Conservation (phyloP, 805 yeast species). For the Suhomyces vadensis region DNA sequence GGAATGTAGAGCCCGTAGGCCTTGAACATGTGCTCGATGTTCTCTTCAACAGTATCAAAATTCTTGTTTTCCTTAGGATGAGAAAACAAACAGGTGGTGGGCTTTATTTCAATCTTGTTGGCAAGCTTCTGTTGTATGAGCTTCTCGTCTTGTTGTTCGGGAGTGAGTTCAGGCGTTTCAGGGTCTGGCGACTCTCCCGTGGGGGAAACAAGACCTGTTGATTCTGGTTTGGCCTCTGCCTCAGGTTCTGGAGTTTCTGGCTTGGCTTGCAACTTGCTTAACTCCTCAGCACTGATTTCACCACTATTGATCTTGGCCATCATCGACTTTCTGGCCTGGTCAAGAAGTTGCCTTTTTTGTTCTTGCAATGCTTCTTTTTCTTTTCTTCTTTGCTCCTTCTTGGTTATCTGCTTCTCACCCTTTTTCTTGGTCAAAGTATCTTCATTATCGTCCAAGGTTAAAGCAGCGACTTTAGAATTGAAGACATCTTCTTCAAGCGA, state of each 20-base stretch:
- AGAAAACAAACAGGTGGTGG: slow-evolving; percentile 54
- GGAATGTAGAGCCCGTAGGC: slow-evolving; percentile 88
- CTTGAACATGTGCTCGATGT: slow-evolving; percentile 71
- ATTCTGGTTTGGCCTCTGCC: slow-evolving; percentile 7
- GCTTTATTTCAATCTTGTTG: slow-evolving; percentile 49
- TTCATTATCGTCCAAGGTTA: slow-evolving; percentile 15
- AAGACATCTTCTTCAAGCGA: slow-evolving; percentile 25
- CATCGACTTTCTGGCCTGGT: slow-evolving; percentile 47
- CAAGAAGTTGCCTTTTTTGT: slow-evolving; percentile 50
- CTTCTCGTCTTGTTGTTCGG: slow-evolving; percentile 40
- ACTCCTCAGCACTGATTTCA: slow-evolving; percentile 10
- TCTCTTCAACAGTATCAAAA: slow-evolving; percentile 42
- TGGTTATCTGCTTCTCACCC: slow-evolving; percentile 35
- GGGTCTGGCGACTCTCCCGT: background rate
- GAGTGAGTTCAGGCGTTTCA: slow-evolving; percentile 16
- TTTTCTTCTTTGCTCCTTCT: slow-evolving; percentile 51
- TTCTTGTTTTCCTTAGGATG: slow-evolving; percentile 33
- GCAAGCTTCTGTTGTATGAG: slow-evolving; percentile 46
- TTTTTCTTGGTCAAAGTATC: slow-evolving; percentile 21
- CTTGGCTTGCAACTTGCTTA: slow-evolving; percentile 7
- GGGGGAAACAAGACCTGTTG: background rate
- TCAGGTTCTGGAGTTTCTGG: slow-evolving; percentile 1
- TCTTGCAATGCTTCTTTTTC: slow-evolving; percentile 51
- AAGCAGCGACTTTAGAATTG: slow-evolving; percentile 22
- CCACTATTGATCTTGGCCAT: slow-evolving; percentile 29